phyloP scores from a whole-genome alignment of 2,329 filamentous ascomycete species.

The Cordyceps tenuipes region DNA sequence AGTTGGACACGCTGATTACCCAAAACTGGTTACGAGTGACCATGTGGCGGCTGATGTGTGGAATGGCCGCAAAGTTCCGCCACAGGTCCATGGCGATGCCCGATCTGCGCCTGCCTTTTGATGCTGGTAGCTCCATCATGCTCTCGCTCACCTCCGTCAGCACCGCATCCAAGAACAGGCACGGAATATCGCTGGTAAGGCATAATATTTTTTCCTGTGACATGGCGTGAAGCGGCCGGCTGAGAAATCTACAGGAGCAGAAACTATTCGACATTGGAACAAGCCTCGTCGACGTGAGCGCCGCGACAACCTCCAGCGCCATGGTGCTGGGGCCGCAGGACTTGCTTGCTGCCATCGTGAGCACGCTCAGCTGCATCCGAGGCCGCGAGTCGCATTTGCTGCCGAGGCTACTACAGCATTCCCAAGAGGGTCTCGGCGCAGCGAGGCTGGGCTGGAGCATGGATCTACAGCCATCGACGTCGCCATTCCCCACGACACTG shows the following conservation, averaged over 20 bases:
- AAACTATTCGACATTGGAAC: slow-evolving; percentile 26
- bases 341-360: slow-evolving; percentile 20
- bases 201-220: too few relatives aligned
- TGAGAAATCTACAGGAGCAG: slow-evolving; percentile 20
- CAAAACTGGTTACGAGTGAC: slow-evolving; percentile 25
- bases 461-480: neutral
- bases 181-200: slow-evolving; percentile 25
- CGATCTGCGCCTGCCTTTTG: slow-evolving; percentile 18
- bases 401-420: slow-evolving; percentile 17
- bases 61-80: neutral
- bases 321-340: slow-evolving; percentile 21
- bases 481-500: neutral
- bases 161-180: slow-evolving; percentile 18
- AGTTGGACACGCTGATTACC: slow-evolving; percentile 25
- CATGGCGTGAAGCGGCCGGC: too few relatives aligned
- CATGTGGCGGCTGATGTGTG: slow-evolving; percentile 25
- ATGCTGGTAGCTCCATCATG: slow-evolving; percentile 24
- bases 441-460: neutral
- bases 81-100: neutral
- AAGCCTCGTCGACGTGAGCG: slow-evolving; percentile 14
- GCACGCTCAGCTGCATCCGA: slow-evolving; percentile 19
- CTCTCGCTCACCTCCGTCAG: too few relatives aligned
- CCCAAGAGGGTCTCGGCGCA: slow-evolving; percentile 14
- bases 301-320: slow-evolving; percentile 5
- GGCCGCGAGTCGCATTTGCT: slow-evolving; percentile 22